Percentiles rank a stretch among this genome's conserved stretches.
Conservation (phyloP, 2,329 filamentous ascomycete species). For the Plenodomus biglobosus region DNA sequence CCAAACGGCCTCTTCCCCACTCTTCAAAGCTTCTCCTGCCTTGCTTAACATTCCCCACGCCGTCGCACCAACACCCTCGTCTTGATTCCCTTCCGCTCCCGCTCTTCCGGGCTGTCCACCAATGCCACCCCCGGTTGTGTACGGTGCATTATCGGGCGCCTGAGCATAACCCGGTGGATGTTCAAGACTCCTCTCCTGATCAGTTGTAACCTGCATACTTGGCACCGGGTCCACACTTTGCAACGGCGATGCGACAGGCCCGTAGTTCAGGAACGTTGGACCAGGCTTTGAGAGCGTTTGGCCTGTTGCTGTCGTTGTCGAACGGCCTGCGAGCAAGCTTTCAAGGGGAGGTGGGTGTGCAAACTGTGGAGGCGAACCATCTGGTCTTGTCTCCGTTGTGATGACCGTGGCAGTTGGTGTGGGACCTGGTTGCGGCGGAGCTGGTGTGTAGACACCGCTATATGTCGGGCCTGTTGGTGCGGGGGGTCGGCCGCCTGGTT, state of each 20-base stretch:
- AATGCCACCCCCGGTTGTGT: slow-evolving; percentile 46
- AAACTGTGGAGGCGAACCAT: slow-evolving; percentile 44
- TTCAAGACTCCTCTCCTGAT: slow-evolving; percentile 28
- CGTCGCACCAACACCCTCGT: slow-evolving; percentile 35
- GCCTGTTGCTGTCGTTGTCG: slow-evolving; percentile 41
- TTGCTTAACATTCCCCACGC: slow-evolving; percentile 42
- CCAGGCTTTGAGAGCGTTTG: slow-evolving; percentile 29
- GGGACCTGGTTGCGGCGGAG: slow-evolving; percentile 43
- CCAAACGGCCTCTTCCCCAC: slow-evolving; percentile 42
- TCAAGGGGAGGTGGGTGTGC: slow-evolving; percentile 42
- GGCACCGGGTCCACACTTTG: slow-evolving; percentile 26
- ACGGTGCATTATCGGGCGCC: slow-evolving; percentile 43
- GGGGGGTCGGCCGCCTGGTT: slow-evolving; percentile 46
- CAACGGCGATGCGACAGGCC: slow-evolving; percentile 34
- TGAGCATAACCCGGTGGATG: slow-evolving; percentile 55
- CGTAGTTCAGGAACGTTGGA: slow-evolving; percentile 45
- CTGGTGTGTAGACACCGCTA: slow-evolving; percentile 23
- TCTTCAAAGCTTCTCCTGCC: slow-evolving; percentile 40
- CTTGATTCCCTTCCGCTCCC: slow-evolving; percentile 12
- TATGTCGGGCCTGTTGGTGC: slow-evolving; percentile 19
- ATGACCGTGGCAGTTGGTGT: slow-evolving; percentile 22
- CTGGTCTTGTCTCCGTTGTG: slow-evolving; percentile 36
- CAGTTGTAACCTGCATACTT: slow-evolving; percentile 14
- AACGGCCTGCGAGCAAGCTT: slow-evolving; percentile 44
- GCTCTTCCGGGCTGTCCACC: slow-evolving; percentile 26